Conservation (phyloP, 352 stramenopile species). For the Phytophthora vignae region DNA sequence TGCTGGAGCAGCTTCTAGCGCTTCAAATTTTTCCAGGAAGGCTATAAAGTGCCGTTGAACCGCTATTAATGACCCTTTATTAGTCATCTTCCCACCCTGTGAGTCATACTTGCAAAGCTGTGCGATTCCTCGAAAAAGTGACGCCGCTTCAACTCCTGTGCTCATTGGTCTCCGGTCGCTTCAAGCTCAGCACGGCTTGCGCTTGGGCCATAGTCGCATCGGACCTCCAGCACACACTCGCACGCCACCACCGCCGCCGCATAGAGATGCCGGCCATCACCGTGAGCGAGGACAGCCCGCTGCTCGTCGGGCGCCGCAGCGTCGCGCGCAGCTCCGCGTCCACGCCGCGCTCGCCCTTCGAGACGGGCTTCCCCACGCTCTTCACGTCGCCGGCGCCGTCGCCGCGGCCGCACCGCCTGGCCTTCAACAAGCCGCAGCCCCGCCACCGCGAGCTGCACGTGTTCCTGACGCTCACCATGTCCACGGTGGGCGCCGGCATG, state of each 20-base stretch:
- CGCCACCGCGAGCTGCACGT: slow-evolving; percentile 61
- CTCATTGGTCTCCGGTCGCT: not conserved
- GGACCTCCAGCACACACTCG: slow-evolving; percentile 8
- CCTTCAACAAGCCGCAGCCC: slow-evolving; percentile 49
- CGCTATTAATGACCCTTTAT: too few relatives aligned
- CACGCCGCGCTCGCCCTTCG: slow-evolving; percentile 67
- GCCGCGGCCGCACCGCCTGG: slow-evolving; percentile 60
- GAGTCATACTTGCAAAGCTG: too few relatives aligned
- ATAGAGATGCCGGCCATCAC: slow-evolving; percentile 29
- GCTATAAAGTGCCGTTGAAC: too few relatives aligned
- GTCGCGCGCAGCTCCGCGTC: slow-evolving; percentile 21
- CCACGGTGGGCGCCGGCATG: slow-evolving; percentile 41
- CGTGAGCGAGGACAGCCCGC: slow-evolving; percentile 30
- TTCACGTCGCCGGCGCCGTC: slow-evolving; percentile 65
- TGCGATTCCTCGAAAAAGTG: not conserved
- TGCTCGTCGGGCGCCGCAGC: slow-evolving; percentile 28
- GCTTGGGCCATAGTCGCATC: slow-evolving; percentile 8
- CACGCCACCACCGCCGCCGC: too few relatives aligned
- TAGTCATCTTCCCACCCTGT: too few relatives aligned
- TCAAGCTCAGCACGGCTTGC: not conserved
- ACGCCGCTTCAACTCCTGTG: not conserved
- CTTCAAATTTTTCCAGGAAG: too few relatives aligned
- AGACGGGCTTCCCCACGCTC: slow-evolving; percentile 70
- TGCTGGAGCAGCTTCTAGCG: too few relatives aligned
- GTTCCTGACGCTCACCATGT: slow-evolving; percentile 85